Evolutionary conservation across 176 grass and related monocot species (phyloP).

Genomic region (Oryza punctata): DNA sequence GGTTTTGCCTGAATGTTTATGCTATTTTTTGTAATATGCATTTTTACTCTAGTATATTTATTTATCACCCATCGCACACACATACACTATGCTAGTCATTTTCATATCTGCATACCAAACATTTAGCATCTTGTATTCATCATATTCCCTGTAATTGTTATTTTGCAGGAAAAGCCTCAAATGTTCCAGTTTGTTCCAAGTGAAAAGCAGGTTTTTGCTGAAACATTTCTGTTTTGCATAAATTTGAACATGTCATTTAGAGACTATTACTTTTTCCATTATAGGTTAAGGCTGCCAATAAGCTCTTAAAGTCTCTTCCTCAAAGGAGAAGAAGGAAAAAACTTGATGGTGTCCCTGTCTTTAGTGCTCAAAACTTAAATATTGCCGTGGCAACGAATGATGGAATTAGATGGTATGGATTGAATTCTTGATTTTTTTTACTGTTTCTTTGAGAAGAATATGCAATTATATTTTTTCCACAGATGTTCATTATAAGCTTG

Average conservation of each 20-base stretch:
- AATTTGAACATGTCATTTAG: slow-evolving; percentile 9
- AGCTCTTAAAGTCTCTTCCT: slow-evolving; percentile 74
- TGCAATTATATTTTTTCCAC: not conserved
- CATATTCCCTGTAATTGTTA: slow-evolving; percentile 5
- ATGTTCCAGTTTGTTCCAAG: slow-evolving; percentile 97
- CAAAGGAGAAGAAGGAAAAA: slow-evolving; percentile 63
- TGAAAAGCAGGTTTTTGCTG: slow-evolving; percentile 74
- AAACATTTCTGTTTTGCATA: slow-evolving; percentile 34
- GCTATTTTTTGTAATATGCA: not conserved
- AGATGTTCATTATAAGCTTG: not conserved
- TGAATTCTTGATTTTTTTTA: not conserved
- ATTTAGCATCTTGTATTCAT: not conserved
- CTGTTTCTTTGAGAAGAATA: slow-evolving; percentile 1
- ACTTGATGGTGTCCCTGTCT: slow-evolving; percentile 85
- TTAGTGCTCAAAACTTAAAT: slow-evolving; percentile 90
- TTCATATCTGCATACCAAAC: not conserved
- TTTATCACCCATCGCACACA: not conserved
- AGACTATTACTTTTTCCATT: slow-evolving; percentile 22
- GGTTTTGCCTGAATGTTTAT: not conserved
- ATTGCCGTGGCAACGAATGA: slow-evolving; percentile 94
- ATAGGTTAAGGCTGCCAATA: slow-evolving; percentile 89
- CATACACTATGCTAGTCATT: not conserved
- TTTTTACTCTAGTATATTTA: not conserved
- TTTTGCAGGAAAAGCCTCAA: slow-evolving; percentile 91
- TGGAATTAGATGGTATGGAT: slow-evolving; percentile 91